These are phyloP conservation scores for Populus ilicifolia DNA, from an alignment of 345 rosid genomes.

Conservation along the genomic window DNA sequence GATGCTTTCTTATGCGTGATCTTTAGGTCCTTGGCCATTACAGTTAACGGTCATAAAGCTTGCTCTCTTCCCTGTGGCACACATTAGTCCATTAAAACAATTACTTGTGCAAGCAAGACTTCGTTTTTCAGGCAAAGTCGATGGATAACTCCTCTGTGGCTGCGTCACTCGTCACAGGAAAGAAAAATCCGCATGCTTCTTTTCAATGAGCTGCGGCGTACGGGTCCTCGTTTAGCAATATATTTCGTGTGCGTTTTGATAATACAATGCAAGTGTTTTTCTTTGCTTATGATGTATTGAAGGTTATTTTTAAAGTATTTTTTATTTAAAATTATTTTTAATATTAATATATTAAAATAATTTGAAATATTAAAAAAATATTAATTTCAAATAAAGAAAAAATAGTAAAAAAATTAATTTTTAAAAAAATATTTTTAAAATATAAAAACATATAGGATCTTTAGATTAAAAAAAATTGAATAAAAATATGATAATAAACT, in stretches of 20 bases:
- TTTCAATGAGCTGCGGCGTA: not conserved
- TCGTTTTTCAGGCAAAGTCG: not conserved
- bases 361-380: no score
- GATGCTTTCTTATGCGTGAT: not conserved
- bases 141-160: not conserved
- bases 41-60: not conserved
- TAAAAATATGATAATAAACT: no score
- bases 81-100: slow-evolving; percentile 57
- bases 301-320: no score
- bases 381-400: no score
- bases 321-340: no score
- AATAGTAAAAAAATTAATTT: no score
- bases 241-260: no score
- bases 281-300: no score
- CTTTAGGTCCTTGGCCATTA: not conserved
- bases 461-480: no score
- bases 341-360: no score
- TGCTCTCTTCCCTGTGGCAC: slow-evolving; percentile 42
- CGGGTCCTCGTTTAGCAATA: not conserved
- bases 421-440: accelerated
- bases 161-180: not conserved
- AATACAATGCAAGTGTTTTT: no score
- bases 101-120: not conserved
- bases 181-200: not conserved
- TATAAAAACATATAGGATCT: no score